Percentiles rank a stretch among this genome's conserved stretches.
Conservation (phyloP, 1,139 yeast genomes). For the Kluyveromyces sp. region DNA sequence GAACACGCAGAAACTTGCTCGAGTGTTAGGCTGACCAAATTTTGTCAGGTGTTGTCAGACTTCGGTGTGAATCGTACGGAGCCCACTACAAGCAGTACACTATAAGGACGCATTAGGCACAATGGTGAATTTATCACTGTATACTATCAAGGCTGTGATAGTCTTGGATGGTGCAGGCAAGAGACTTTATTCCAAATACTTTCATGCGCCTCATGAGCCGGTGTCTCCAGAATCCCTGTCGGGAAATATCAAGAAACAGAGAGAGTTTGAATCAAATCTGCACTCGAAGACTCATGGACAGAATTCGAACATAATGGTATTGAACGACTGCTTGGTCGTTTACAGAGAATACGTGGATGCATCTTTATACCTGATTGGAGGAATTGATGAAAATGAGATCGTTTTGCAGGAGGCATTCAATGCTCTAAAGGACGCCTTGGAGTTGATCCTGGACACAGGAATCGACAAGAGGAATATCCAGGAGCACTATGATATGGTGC, state of each 20-base stretch:
- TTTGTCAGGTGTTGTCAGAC: not conserved
- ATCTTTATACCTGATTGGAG: constrained; percentile 62
- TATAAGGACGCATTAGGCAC: not conserved
- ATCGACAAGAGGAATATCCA: constrained; percentile 73
- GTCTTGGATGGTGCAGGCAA: constrained; percentile 78
- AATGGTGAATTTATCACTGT: constrained; percentile 58
- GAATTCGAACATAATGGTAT: constrained; percentile 72
- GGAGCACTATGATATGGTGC: constrained; percentile 79
- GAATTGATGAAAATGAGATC: constrained; percentile 78
- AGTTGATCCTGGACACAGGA: constrained; percentile 64
- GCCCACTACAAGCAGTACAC: no score
- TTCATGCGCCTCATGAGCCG: constrained; percentile 50
- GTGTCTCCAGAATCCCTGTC: constrained; percentile 25
- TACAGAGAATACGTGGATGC: constrained; percentile 80
- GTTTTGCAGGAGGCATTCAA: constrained; percentile 70
- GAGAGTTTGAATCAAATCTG: constrained; percentile 65
- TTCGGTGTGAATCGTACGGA: not conserved
- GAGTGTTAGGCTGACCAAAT: no score
- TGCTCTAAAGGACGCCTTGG: constrained; percentile 76
- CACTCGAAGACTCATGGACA: constrained; percentile 72
- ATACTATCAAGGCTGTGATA: constrained; percentile 69
- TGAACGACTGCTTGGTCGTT: constrained; percentile 69
- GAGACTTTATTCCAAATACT: constrained; percentile 80
- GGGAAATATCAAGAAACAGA: constrained; percentile 54
- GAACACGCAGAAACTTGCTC: no score